Conservation (phyloP, 2,329 filamentous ascomycete species). For the Hymenoscyphus fraxineus region DNA sequence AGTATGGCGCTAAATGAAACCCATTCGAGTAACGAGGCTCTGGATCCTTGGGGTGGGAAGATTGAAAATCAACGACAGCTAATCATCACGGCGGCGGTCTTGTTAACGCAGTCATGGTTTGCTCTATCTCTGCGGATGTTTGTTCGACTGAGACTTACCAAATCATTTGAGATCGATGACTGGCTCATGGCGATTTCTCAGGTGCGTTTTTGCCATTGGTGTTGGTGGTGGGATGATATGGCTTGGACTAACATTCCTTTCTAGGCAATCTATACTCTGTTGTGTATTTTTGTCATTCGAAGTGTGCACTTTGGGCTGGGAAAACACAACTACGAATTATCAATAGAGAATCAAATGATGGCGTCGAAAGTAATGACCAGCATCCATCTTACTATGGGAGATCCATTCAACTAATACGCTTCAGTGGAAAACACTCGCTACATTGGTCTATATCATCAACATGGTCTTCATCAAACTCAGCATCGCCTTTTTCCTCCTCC, state of each 20-base stretch:
- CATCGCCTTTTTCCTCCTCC: slow-evolving; percentile 45
- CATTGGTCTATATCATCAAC: slow-evolving; percentile 16
- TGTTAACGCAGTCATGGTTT: slow-evolving; percentile 18
- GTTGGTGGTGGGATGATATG: background rate
- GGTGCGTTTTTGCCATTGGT: slow-evolving; percentile 9
- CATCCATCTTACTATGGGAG: background rate
- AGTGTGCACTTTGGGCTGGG: background rate
- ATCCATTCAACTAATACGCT: background rate
- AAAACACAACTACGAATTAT: background rate
- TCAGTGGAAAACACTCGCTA: background rate
- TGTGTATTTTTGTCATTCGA: background rate
- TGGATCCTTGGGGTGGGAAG: background rate
- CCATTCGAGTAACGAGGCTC: background rate
- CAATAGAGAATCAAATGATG: background rate
- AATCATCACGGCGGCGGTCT: background rate
- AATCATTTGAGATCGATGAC: slow-evolving; percentile 21
- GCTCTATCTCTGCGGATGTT: slow-evolving; percentile 17
- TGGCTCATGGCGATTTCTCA: slow-evolving; percentile 21
- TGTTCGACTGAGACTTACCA: slow-evolving; percentile 19
- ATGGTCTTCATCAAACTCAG: slow-evolving; percentile 24
- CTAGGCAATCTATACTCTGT: background rate
- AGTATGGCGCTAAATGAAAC: background rate
- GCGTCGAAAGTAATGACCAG: background rate
- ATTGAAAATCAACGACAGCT: background rate
- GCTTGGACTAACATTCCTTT: background rate